Conservation (phyloP, 2,329 filamentous ascomycete genomes). For the Paraconiothyrium brasiliense region DNA sequence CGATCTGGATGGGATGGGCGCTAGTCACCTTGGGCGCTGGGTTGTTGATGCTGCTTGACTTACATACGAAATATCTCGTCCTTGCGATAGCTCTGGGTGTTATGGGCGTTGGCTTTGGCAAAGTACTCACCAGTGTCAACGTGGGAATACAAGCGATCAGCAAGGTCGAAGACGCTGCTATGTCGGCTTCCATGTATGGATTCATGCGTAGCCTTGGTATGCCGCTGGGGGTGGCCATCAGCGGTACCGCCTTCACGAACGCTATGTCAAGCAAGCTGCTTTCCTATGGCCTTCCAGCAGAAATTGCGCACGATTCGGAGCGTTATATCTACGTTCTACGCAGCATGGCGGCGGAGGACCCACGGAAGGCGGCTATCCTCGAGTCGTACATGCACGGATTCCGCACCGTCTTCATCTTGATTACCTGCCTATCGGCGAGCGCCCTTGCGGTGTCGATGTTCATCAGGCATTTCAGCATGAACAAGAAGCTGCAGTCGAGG, state of each 20-base stretch:
- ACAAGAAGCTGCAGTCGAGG: slow-evolving; percentile 35
- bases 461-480: slow-evolving; percentile 44
- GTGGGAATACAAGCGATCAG: slow-evolving; percentile 52
- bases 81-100: slow-evolving; percentile 52
- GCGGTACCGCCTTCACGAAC: slow-evolving; percentile 53
- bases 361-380: slow-evolving; percentile 26
- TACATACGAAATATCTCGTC: slow-evolving; percentile 42
- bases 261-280: slow-evolving; percentile 44
- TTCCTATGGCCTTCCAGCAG: slow-evolving; percentile 25
- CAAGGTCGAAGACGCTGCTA: slow-evolving; percentile 39
- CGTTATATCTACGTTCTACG: slow-evolving; percentile 35
- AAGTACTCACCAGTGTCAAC: slow-evolving; percentile 53
- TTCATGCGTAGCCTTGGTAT: slow-evolving; percentile 55
- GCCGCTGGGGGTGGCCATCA: slow-evolving; percentile 54
- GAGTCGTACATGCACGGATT: slow-evolving; percentile 41
- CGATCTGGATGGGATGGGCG: slow-evolving; percentile 55
- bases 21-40: slow-evolving; percentile 50
- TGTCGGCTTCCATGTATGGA: slow-evolving; percentile 51
- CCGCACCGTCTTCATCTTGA: slow-evolving; percentile 34
- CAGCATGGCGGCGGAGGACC: slow-evolving; percentile 27
- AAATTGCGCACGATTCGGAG: slow-evolving; percentile 42
- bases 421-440: slow-evolving; percentile 34
- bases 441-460: slow-evolving; percentile 35
- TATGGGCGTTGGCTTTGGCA: slow-evolving; percentile 54
- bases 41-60: slow-evolving; percentile 50